phyloP scores from a whole-genome alignment of 768 basidiomycete genomes.

The Mycena floridula region DNA sequence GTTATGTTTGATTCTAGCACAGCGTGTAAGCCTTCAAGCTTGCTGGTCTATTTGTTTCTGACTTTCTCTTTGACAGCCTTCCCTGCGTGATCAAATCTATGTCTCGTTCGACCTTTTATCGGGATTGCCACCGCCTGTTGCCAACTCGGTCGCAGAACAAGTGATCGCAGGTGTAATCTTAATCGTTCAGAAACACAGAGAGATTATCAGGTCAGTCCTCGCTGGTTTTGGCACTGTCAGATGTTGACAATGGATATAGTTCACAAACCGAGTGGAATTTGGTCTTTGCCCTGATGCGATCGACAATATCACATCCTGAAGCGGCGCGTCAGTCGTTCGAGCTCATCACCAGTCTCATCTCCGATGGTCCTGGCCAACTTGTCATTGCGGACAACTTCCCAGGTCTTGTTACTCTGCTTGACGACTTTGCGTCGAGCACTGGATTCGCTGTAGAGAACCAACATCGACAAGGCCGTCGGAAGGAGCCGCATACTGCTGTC shows the following conservation, averaged over 20 bases:
- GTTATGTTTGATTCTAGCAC: slow-evolving; percentile 77
- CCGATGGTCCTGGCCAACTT: slow-evolving; percentile 52
- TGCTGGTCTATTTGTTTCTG: background rate
- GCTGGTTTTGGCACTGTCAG: background rate
- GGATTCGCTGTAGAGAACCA: slow-evolving; percentile 51
- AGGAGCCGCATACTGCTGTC: slow-evolving; percentile 40
- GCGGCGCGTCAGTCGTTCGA: slow-evolving; percentile 83
- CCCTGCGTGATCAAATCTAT: slow-evolving; percentile 89
- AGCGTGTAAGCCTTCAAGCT: slow-evolving; percentile 45
- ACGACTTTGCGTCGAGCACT: slow-evolving; percentile 83
- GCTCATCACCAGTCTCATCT: slow-evolving; percentile 59
- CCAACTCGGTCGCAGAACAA: slow-evolving; percentile 86
- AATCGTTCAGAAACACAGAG: slow-evolving; percentile 71
- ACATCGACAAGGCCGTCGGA: slow-evolving; percentile 45
- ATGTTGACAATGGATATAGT: too few species aligned
- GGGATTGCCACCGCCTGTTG: slow-evolving; percentile 67
- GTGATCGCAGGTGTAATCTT: slow-evolving; percentile 76
- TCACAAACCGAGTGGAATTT: slow-evolving; percentile 97
- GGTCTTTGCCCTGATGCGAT: slow-evolving; percentile 80
- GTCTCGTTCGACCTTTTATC: slow-evolving; percentile 89
- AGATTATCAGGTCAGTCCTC: slow-evolving; percentile 56
- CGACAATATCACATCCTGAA: slow-evolving; percentile 80
- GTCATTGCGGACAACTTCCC: slow-evolving; percentile 75
- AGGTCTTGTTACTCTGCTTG: slow-evolving; percentile 74
- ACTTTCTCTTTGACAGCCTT: slow-evolving; percentile 40